Evolutionary conservation across 192 early-diverging fungal genomes (phyloP).

Genomic region (Podila epicladia): DNA sequence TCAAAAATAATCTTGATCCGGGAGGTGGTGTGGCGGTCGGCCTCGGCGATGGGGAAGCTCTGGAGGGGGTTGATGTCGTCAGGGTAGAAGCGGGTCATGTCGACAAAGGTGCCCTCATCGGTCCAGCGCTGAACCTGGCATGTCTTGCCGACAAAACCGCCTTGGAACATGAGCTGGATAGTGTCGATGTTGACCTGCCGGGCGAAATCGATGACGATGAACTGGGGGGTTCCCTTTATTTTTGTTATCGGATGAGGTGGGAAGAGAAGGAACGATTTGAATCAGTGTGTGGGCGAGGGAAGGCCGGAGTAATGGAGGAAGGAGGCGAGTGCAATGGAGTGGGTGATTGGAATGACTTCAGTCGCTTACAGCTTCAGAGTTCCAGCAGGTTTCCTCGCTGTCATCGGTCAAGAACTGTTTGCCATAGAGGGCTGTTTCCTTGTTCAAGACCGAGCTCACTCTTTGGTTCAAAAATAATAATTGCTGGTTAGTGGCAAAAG

Average conservation of each 20-base stretch:
- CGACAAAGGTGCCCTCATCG: slow-evolving; percentile 47
- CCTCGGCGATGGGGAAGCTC: slow-evolving; percentile 50
- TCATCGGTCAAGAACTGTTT: slow-evolving; percentile 86
- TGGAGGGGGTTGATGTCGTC: slow-evolving; percentile 79
- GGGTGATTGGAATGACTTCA: background rate
- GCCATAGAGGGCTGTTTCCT: slow-evolving; percentile 78
- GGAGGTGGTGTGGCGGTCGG: slow-evolving; percentile 6
- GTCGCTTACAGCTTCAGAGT: slow-evolving; percentile 79
- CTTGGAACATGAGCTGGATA: slow-evolving; percentile 81
- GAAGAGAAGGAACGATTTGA: background rate
- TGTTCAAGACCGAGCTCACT: slow-evolving; percentile 89
- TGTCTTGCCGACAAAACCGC: slow-evolving; percentile 86
- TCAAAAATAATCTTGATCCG: slow-evolving; percentile 73
- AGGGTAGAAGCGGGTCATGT: slow-evolving; percentile 69
- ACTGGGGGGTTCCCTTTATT: slow-evolving; percentile 76
- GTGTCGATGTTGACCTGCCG: slow-evolving; percentile 48
- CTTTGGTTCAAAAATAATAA: slow-evolving; percentile 47
- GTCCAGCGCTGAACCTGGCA: slow-evolving; percentile 62
- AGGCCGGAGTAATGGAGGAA: background rate
- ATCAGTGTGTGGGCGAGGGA: background rate
- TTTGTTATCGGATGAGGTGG: background rate
- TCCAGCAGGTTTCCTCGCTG: slow-evolving; percentile 92
- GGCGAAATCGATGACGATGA: slow-evolving; percentile 75
- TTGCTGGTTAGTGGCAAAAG: background rate
- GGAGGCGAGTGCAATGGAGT: too few relatives aligned